Base-by-base conservation (phyloP, 1,284 basidiomycete species). In the Fomitiporia mediterranea region DNA sequence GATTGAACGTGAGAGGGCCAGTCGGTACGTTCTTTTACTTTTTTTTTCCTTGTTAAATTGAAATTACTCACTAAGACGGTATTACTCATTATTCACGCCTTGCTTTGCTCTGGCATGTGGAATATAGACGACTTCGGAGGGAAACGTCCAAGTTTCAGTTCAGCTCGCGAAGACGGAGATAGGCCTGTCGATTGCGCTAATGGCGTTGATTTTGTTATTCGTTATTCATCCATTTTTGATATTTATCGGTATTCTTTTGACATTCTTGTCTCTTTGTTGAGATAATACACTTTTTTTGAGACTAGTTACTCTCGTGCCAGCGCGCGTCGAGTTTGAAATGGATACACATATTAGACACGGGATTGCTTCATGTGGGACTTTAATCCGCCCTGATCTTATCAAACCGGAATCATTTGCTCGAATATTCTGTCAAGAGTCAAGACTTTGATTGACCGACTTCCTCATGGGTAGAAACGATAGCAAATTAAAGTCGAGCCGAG, bases 361-460 rank as follows among this genome's bases (percentile, higher is more conserved):
- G 96, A 99, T 66, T 89, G 89, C 62, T 98, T 99, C 70, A 81
- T 94, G n/a, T 99, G 96, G 96, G 97, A 98, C 66, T 71, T 94
- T 51, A 83, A 86, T 99, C 68, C 86, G 94, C 56, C 96, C 98
- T 66, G 76, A 72, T 15, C 76, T 92, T 61, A 83, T 95, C 64
- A 87, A 84, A 42, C 94, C 95, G 0, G 83, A 89, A 60, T 74
- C 79, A 0, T 98, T 98, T 64, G 94, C 94, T 8, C 78, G 74
- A 53, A 86, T 87, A 28, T 93, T 98, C 69, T 94, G 94, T 69
- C 74, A 82, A n/a, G n/a, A n/a, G n/a, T n/a, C n/a, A n/a, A 30
- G 96, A 99, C 71, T 76, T 98, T 37, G 92, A 92, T 56, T 78
- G 98, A 15, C 82, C 89, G 2, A 61, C 70, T 9, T 66, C 72